Evolutionary conservation across 345 rosid species (phyloP), one percentile per base, ranked within the genome.

Genomic region (Lepidium aucheri): DNA sequence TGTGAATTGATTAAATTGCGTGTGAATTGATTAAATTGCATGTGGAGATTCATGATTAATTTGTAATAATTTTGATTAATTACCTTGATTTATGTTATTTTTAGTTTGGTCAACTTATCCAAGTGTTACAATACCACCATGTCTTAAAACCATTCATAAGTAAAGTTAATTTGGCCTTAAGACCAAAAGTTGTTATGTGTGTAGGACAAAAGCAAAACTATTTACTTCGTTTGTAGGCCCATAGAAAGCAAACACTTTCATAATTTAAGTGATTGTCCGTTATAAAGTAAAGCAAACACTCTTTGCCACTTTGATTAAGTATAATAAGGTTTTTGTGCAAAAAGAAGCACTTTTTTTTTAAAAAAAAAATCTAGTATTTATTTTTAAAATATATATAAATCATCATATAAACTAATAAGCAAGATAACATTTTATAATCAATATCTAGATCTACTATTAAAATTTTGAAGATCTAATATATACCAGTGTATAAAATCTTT

Each of bases 11-110:
- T n/a, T n/a, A n/a, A n/a, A n/a, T n/a, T n/a, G n/a, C n/a, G n/a
- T n/a, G n/a, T n/a, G n/a, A n/a, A n/a, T n/a, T n/a, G n/a, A 62
- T 72, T 18, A 10, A 56, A 64, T 56, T 64, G 65, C 76, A 57
- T 56, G 76, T 72, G 76, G 11, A 57, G 60, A 47, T 46, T 45
- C 60, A 65, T 72, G 32, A 65, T 72, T 56, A 55, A 24, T 14
- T 38, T 39, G 28, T 56, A 39, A 64, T 12, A 14, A 56, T 40
- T 24, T 56, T 56, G 3, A 11, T 32, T 69, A 40, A 44, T 26
- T 17, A 17, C 17, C 13, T 49, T 60, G 18, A 15, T 24, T 52
- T 16, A 11, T 18, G 49, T 36, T n/a, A 45, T 47, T 63, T 38
- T 12, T 42, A 26, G 30, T 30, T 39, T 49, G 8, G 8, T 34